These are phyloP conservation scores for Nothomitra cinnamomea DNA, from an alignment of 2,329 filamentous ascomycete genomes.

Conservation along the genomic window DNA sequence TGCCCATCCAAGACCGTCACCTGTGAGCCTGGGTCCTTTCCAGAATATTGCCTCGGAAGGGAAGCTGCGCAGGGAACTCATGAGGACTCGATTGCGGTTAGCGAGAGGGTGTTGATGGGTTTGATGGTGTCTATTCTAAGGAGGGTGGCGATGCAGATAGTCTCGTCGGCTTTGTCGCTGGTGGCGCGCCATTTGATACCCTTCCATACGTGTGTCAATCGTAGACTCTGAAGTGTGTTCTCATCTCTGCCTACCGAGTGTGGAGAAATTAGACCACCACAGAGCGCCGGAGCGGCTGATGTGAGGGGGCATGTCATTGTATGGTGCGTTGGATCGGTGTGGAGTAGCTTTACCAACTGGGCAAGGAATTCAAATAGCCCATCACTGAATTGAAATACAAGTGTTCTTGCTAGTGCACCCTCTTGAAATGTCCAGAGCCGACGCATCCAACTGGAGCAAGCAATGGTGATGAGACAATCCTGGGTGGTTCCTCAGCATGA, in stretches of 20 bases:
- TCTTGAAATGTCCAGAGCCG: conserved; percentile 27
- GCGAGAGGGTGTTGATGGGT: conserved; percentile 1
- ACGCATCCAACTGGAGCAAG: conserved; percentile 23
- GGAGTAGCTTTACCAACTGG: not conserved
- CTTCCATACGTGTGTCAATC: not conserved
- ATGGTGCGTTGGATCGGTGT: not conserved
- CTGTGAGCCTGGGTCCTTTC: not conserved
- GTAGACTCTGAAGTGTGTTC: not conserved
- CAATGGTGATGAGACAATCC: conserved; percentile 18
- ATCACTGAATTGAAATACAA: conserved; percentile 21
- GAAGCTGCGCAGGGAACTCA: not conserved
- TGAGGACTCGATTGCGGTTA: not conserved
- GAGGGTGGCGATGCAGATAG: conserved; percentile 9
- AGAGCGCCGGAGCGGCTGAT: not conserved
- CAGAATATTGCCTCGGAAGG: conserved; percentile 2
- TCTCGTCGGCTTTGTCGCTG: conserved; percentile 8
- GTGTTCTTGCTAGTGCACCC: conserved; percentile 17
- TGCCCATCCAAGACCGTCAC: not conserved
- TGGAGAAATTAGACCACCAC: not conserved
- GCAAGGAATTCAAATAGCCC: conserved; percentile 10
- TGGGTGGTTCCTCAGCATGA: conserved; percentile 8
- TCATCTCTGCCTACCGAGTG: not conserved
- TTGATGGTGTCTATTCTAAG: conserved; percentile 3
- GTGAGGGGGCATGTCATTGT: not conserved
- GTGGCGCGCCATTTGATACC: conserved; percentile 5